Conservation (phyloP, 176 grass and related monocot genomes). For the Dactylis glomerata region DNA sequence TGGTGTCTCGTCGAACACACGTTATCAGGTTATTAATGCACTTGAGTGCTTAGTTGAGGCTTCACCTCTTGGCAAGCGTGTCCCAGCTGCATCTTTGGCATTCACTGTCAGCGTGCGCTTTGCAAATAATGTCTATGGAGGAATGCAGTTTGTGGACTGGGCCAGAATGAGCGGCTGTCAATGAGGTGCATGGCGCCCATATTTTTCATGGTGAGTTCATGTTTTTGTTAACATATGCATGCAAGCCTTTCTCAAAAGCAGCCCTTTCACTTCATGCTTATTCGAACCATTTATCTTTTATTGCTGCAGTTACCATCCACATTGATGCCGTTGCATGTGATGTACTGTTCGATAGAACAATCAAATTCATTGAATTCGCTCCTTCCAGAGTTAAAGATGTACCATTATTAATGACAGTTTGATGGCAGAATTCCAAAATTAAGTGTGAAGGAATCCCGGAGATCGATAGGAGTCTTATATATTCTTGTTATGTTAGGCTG, state of each 20-base stretch:
- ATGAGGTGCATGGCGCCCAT: constrained; percentile 27
- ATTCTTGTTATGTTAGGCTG: not conserved
- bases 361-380: constrained; percentile 37
- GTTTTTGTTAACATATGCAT: not conserved
- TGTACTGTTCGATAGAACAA: not conserved
- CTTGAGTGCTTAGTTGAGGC: constrained; percentile 79
- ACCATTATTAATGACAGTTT: constrained; percentile 14
- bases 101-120: constrained; percentile 91
- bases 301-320: constrained; percentile 27
- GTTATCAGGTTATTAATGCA: constrained; percentile 93
- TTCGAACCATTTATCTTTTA: not conserved
- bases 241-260: no score
- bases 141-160: constrained; percentile 98
- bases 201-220: constrained; percentile 15
- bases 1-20: constrained; percentile 83
- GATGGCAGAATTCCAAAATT: constrained; percentile 4
- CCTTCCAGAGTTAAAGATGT: not conserved
- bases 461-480: not conserved
- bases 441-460: not conserved
- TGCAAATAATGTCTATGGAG: constrained; percentile 89
- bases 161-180: constrained; percentile 80
- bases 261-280: not conserved
- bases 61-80: constrained; percentile 65
- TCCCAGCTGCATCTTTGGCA: constrained; percentile 70
- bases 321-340: not conserved